phyloP scores from a whole-genome alignment of 805 yeast genomes.

The Candida nemodendra region DNA sequence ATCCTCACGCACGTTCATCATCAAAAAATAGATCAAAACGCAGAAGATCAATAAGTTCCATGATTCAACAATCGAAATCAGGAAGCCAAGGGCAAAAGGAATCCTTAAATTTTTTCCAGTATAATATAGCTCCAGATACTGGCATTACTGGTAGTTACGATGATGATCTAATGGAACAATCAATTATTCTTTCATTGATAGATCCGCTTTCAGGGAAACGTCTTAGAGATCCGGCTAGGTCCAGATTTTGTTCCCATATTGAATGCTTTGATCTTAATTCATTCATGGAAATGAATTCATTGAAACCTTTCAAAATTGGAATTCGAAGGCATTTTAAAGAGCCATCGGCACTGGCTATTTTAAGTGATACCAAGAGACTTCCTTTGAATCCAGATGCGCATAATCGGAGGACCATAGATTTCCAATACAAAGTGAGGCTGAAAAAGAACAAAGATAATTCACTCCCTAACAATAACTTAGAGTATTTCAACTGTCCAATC shows the following conservation, averaged over 20 bases:
- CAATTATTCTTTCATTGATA: constrained; percentile 28
- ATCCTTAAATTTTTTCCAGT: no score
- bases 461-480: constrained; percentile 26
- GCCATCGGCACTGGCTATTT: constrained; percentile 18
- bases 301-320: constrained; percentile 28
- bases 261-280: constrained; percentile 36
- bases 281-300: constrained; percentile 28
- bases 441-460: constrained; percentile 18
- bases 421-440: constrained; percentile 21
- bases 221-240: constrained; percentile 30
- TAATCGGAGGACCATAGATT: constrained; percentile 22
- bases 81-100: no score
- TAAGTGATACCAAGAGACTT: constrained; percentile 27
- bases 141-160: constrained; percentile 22
- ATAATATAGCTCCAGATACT: constrained; percentile 6
- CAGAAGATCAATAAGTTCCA: no score
- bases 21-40: no score
- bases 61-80: no score
- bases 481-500: constrained; percentile 34
- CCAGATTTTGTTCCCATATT: constrained; percentile 34
- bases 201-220: constrained; percentile 35
- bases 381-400: constrained; percentile 21
- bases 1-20: no score
- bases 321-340: constrained; percentile 18
- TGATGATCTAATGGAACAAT: constrained; percentile 30